Conservation (phyloP, 345 rosid species). For the Eucalyptus rudis region DNA sequence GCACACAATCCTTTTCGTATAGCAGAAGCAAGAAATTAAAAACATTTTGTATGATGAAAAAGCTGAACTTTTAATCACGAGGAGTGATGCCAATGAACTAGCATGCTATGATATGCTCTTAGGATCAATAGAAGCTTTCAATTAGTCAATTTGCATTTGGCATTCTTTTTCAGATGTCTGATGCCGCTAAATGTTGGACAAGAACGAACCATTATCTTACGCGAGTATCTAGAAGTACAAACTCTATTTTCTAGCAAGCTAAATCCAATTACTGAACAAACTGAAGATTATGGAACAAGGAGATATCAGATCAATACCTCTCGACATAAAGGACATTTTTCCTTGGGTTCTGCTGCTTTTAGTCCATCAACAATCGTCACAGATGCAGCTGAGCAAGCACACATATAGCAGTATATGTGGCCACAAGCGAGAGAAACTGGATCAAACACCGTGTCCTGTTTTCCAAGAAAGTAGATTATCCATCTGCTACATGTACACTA, state of each 20-base stretch:
- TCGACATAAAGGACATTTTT: slow-evolving; percentile 86
- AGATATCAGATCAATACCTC: slow-evolving; percentile 27
- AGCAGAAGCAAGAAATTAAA: not conserved
- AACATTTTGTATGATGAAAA: not conserved
- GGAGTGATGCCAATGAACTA: not conserved
- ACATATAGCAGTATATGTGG: slow-evolving; percentile 87
- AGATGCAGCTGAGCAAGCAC: slow-evolving; percentile 95
- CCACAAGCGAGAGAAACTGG: slow-evolving; percentile 82
- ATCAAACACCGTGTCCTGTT: slow-evolving; percentile 89
- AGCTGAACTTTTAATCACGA: not conserved
- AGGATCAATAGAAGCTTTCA: not conserved
- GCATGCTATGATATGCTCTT: not conserved
- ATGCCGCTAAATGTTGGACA: not conserved
- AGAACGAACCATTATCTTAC: not conserved
- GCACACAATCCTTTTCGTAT: not conserved
- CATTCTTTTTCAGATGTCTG: not conserved
- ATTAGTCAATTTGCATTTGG: not conserved
- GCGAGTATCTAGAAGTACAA: not conserved
- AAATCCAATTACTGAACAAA: not conserved
- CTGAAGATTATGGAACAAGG: no score
- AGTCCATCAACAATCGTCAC: slow-evolving; percentile 70
- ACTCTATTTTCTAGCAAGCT: not conserved
- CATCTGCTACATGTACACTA: not conserved
- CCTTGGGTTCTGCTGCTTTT: slow-evolving; percentile 42
- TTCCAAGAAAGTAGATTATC: not conserved